These are phyloP conservation scores for Cucurbita ficifolia DNA, from an alignment of 306 rosid genomes.

Conservation along the genomic window DNA sequence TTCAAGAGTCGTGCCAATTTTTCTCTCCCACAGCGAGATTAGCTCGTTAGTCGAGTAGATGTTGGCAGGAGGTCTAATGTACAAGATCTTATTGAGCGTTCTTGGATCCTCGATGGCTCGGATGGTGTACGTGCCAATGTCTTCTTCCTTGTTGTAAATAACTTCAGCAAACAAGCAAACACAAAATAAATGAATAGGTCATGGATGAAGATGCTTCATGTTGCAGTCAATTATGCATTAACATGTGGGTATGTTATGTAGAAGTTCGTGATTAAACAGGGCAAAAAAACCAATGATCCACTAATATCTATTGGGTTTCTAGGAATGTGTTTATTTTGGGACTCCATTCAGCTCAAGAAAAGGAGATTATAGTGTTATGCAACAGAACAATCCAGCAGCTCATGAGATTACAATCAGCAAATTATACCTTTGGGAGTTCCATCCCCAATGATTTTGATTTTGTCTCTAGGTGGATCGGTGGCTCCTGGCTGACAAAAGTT, in stretches of 20 bases:
- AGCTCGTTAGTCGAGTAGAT: conserved; percentile 21
- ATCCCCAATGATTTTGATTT: conserved; percentile 23
- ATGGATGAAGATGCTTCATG: not conserved
- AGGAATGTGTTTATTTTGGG: not conserved
- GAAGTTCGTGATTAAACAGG: not conserved
- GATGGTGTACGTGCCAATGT: conserved; percentile 20
- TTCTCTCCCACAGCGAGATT: conserved; percentile 27
- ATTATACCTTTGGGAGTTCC: conserved; percentile 26
- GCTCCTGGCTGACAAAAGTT: conserved; percentile 18
- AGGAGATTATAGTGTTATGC: not conserved
- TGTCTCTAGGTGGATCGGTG: conserved; percentile 24
- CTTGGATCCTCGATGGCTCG: conserved; percentile 30
- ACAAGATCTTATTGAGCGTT: conserved; percentile 27
- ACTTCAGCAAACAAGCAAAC: conserved; percentile 10
- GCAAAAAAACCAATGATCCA: not conserved
- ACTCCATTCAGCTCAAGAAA: not conserved
- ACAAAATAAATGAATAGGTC: not conserved
- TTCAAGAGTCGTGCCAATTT: conserved; percentile 19
- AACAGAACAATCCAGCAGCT: not conserved
- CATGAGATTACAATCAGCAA: not conserved
- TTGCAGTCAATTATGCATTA: not conserved
- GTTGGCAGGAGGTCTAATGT: conserved; percentile 17
- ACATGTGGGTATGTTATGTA: not conserved
- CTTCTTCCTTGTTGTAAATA: conserved; percentile 28
- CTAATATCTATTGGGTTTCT: not conserved